Base-by-base conservation (phyloP, 2,329 filamentous ascomycete genomes). In the Zopfia rhizophila region DNA sequence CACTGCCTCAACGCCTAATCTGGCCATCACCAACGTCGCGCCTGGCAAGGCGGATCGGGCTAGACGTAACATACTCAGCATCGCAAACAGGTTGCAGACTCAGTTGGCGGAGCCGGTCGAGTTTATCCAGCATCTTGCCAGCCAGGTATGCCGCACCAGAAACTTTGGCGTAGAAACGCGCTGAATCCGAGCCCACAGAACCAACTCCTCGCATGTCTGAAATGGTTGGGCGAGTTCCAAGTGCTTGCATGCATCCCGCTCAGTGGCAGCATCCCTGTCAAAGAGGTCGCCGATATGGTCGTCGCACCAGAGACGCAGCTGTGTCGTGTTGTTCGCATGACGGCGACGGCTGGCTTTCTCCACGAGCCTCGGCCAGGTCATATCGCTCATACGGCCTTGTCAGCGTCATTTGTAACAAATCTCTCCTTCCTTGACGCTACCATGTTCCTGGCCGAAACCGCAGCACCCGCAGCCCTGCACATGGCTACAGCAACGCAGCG, bases 211-310 rank as follows among this genome's bases (percentile, higher is more conserved):
- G 67, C 71, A 3, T 76, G 74, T 35, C 46, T 77, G 5, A 66
- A 68, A 48, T 79, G 75, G 76, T 63, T 78, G 11, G 71, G 66
- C 5, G 71, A 78, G 10, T 75, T 74, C 46, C 75, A 78, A 38
- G 60, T 78, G 3, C 66, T 77, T 1, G 73, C 74, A 3, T 78
- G 65, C 50, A 73, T 80, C n/a, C 77, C 76, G 1, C 55, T 74
- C 2, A 41, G 33, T 4, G 69, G 62, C 16, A 71, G 55, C 28
- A 66, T 76, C 7, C 51, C 65, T 2, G 52, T 68, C 33, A 63
- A 69, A 24, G 77, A 79, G 36, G 51, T 79, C 1, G 74, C 77
- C 4, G 70, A 75, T 12, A 52, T 79, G 3, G 50, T 68, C 2
- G 65, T 63, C 13, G 72, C 77, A 0, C 69, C 76, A 5, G 72